Evolutionary conservation across 495 filamentous ascomycete genomes (phyloP).

Genomic region (Letharia lupina): DNA sequence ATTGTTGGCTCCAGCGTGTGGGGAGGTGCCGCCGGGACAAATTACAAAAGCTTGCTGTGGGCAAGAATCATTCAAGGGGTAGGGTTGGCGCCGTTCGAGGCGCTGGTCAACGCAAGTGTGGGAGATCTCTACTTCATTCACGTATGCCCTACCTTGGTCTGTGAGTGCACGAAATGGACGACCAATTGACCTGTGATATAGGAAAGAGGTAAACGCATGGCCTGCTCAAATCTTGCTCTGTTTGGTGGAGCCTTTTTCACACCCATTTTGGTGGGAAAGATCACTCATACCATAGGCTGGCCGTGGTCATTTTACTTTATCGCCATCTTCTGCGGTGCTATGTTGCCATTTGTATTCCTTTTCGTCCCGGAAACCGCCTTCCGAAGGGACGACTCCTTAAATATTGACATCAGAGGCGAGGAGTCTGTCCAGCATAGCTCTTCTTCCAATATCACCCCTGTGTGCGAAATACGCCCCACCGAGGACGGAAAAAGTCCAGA

Average conservation of each 20-base stretch:
- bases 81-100: slow-evolving; percentile 67
- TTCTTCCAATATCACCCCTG: not conserved
- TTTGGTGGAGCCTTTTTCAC: slow-evolving; percentile 93
- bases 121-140: slow-evolving; percentile 74
- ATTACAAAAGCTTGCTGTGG: slow-evolving; percentile 63
- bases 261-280: slow-evolving; percentile 53
- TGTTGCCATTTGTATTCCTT: slow-evolving; percentile 58
- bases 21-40: slow-evolving; percentile 61
- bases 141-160: slow-evolving; percentile 37
- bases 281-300: slow-evolving; percentile 69
- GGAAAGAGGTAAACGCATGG: slow-evolving; percentile 84
- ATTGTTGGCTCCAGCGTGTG: slow-evolving; percentile 65
- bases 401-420: slow-evolving; percentile 47
- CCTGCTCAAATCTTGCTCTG: slow-evolving; percentile 75
- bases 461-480: slow-evolving; percentile 5
- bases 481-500: not conserved
- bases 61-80: slow-evolving; percentile 70
- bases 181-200: slow-evolving; percentile 29
- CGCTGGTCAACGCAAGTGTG: slow-evolving; percentile 66
- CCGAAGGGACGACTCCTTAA: slow-evolving; percentile 52
- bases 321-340: slow-evolving; percentile 55
- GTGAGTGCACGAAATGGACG: too few species aligned
- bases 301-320: slow-evolving; percentile 68
- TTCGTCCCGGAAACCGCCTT: slow-evolving; percentile 84
- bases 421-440: slow-evolving; percentile 9